Conservation (phyloP, 2,329 filamentous ascomycete genomes). For the Karstenula rhodostoma region DNA sequence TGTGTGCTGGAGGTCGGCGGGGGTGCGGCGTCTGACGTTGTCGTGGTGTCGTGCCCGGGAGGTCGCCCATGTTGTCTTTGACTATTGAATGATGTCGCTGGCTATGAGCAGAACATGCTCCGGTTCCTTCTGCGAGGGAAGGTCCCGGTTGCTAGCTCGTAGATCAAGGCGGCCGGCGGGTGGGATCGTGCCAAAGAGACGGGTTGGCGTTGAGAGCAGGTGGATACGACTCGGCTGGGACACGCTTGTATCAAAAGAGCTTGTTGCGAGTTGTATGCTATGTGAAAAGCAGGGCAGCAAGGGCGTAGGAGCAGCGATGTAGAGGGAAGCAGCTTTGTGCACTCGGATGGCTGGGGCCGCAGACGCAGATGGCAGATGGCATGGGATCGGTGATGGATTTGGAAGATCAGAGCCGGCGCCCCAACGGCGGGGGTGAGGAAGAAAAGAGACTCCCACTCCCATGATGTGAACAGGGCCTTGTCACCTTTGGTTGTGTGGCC, state of each 20-base stretch:
- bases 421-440: constrained; percentile 17
- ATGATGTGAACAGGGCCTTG: constrained; percentile 27
- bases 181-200: not conserved
- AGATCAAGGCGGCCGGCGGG: not conserved
- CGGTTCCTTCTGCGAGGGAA: constrained; percentile 22
- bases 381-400: constrained; percentile 8
- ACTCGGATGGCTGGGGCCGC: constrained; percentile 1
- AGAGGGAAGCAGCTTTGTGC: not conserved
- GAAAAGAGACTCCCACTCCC: constrained; percentile 18
- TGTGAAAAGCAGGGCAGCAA: constrained; percentile 5
- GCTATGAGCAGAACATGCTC: constrained; percentile 24
- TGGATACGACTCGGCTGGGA: not conserved
- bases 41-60: constrained; percentile 28
- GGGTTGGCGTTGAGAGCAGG: not conserved
- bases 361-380: not conserved
- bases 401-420: constrained; percentile 14
- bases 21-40: constrained; percentile 35
- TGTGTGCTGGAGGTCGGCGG: constrained; percentile 54
- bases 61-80: constrained; percentile 32
- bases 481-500: constrained; percentile 15
- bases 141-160: constrained; percentile 12
- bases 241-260: not conserved
- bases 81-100: constrained; percentile 9
- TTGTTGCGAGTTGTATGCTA: not conserved
- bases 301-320: not conserved